phyloP scores from a whole-genome alignment of 1,139 yeast species.

The Lipomyces yarrowii region DNA sequence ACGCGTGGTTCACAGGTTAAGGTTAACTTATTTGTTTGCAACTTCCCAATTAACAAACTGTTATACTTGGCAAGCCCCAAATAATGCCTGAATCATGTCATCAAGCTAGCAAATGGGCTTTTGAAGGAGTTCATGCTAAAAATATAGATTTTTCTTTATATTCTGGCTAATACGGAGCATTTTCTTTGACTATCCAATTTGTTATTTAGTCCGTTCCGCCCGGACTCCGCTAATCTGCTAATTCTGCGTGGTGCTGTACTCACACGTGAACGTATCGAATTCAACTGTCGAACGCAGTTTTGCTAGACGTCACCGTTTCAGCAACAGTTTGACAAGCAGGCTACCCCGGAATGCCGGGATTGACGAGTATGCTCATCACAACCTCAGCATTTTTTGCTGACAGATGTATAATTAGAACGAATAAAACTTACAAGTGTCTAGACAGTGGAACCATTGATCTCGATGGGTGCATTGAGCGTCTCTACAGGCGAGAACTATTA shows the following conservation, averaged over 20 bases:
- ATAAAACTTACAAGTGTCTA: not conserved
- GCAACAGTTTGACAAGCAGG: not conserved
- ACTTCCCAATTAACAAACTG: not conserved
- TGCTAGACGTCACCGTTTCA: not conserved
- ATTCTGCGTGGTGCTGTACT: not conserved
- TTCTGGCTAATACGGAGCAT: not conserved
- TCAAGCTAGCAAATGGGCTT: not conserved
- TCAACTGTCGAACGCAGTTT: not conserved
- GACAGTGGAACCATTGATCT: conserved; percentile 45
- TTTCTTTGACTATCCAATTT: not conserved
- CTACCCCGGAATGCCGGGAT: conserved; percentile 10
- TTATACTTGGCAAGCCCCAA: not conserved
- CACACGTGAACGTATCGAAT: not conserved
- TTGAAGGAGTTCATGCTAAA: not conserved
- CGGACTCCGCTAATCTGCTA: not conserved
- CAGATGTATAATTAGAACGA: not conserved
- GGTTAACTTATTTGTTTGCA: not conserved
- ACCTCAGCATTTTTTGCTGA: not conserved
- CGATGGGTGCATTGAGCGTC: conserved; percentile 65
- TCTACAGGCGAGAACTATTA: conserved; percentile 64
- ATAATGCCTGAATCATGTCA: not conserved
- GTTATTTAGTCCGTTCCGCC: not conserved
- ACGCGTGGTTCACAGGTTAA: not conserved
- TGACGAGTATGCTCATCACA: conserved; percentile 1
- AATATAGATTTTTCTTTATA: not conserved